Conservation (phyloP, 1,284 basidiomycete species). For the Melampsora larici-populina region DNA sequence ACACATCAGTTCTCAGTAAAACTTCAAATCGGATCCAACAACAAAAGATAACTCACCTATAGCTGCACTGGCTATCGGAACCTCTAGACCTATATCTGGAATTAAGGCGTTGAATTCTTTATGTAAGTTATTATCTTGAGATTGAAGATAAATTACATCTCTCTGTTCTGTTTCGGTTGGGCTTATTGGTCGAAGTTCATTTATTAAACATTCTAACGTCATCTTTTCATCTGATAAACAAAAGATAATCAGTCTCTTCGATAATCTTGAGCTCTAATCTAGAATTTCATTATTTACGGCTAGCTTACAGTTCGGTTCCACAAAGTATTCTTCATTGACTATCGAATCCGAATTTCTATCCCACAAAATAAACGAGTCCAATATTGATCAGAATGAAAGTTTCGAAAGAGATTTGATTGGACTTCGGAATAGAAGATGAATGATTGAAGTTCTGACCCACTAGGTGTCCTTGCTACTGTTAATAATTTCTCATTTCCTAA, state of each 20-base stretch:
- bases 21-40: neutral
- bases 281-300: neutral
- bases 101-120: slow-evolving; percentile 65
- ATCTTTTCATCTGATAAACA: slow-evolving; percentile 60
- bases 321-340: slow-evolving; percentile 64
- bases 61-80: slow-evolving; percentile 71
- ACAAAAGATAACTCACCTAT: slow-evolving; percentile 61
- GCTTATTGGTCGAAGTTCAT: slow-evolving; percentile 53
- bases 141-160: slow-evolving; percentile 69
- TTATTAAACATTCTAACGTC: slow-evolving; percentile 64
- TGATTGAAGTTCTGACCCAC: slow-evolving; percentile 62
- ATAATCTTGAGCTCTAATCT: neutral
- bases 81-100: slow-evolving; percentile 64
- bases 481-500: slow-evolving; percentile 62
- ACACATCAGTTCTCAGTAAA: neutral
- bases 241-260: neutral
- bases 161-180: slow-evolving; percentile 52
- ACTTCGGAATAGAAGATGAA: slow-evolving; percentile 16
- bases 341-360: slow-evolving; percentile 55
- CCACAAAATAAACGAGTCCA: slow-evolving; percentile 7
- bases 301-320: slow-evolving; percentile 62
- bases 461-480: slow-evolving; percentile 75
- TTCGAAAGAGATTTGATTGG: slow-evolving; percentile 7
- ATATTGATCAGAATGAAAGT: slow-evolving; percentile 4
- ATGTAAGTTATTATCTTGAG: slow-evolving; percentile 83